Conservation (phyloP, 75 land plant species). For the Pinus taeda region DNA sequence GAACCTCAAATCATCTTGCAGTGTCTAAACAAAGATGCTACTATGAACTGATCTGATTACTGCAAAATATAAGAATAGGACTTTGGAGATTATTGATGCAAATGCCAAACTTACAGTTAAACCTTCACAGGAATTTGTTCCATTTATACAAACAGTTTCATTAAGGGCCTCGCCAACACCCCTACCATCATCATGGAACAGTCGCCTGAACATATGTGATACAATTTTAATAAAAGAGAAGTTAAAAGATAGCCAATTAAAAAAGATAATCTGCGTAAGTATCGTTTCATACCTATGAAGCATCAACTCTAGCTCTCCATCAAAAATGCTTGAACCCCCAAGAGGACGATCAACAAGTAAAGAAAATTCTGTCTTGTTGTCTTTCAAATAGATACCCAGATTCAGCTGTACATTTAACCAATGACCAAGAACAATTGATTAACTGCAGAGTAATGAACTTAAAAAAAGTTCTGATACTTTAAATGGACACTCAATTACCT, state of each 20-base stretch:
- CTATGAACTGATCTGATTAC: no score
- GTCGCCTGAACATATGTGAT: conserved; percentile 39
- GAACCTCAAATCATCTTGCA: no score
- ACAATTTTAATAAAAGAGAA: conserved; percentile 1
- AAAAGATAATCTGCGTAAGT: not conserved
- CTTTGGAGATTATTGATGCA: not conserved
- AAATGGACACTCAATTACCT: not conserved
- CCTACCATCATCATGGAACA: conserved; percentile 77
- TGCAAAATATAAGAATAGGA: no score
- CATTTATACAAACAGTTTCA: conserved; percentile 64
- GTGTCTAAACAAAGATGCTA: no score
- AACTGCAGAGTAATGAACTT: not conserved
- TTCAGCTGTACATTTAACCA: conserved; percentile 49
- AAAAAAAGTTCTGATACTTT: not conserved
- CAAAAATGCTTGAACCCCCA: conserved; percentile 77
- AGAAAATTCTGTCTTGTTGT: conserved; percentile 64
- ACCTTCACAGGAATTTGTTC: conserved; percentile 44
- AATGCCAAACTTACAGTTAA: conserved; percentile 43
- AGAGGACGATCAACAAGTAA: conserved; percentile 87
- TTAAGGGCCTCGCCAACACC: conserved; percentile 85
- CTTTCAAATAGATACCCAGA: conserved; percentile 78
- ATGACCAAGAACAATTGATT: not conserved
- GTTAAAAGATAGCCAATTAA: not conserved
- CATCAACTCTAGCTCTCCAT: conserved; percentile 91
- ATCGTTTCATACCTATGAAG: conserved; percentile 66